Evolutionary conservation across 768 basidiomycete genomes (phyloP).

Genomic region (Candolleomyces eurysporus): DNA sequence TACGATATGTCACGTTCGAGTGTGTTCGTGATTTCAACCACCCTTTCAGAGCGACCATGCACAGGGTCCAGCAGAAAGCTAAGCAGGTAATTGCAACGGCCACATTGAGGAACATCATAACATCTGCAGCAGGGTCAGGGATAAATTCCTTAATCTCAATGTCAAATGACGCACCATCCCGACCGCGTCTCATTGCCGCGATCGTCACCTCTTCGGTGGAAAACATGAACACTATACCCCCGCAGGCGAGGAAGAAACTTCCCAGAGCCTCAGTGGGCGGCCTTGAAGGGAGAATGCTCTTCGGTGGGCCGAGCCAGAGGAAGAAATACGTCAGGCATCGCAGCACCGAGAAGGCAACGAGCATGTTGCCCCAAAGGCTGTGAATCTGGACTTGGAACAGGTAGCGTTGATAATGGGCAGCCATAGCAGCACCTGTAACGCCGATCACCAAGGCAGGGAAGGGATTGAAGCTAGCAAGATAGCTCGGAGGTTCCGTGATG

Average conservation of each 20-base stretch:
- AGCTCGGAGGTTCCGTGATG: constrained; percentile 68
- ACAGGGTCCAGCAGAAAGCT: constrained; percentile 81
- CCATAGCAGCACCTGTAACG: constrained; percentile 93
- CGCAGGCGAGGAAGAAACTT: constrained; percentile 82
- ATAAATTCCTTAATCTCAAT: background rate
- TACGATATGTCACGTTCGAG: constrained; percentile 28
- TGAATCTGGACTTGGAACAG: constrained; percentile 95
- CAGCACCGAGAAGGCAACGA: constrained; percentile 74
- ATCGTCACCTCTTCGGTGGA: constrained; percentile 88
- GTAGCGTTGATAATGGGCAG: constrained; percentile 87
- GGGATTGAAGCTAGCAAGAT: constrained; percentile 80
- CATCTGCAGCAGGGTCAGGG: constrained; percentile 43
- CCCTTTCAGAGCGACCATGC: constrained; percentile 77
- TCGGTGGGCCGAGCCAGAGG: constrained; percentile 84
- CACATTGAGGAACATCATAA: constrained; percentile 88
- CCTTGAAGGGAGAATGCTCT: constrained; percentile 82
- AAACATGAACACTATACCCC: constrained; percentile 87
- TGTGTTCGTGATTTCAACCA: constrained; percentile 56
- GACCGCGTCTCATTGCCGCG: constrained; percentile 87
- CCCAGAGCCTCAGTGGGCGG: constrained; percentile 93
- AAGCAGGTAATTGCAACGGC: constrained; percentile 85
- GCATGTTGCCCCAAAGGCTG: constrained; percentile 84
- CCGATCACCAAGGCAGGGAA: constrained; percentile 92
- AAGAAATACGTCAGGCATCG: constrained; percentile 93
- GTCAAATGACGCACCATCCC: constrained; percentile 58